phyloP scores from a whole-genome alignment of 2,329 filamentous ascomycete genomes.

The Rasamsonia emersonii region DNA sequence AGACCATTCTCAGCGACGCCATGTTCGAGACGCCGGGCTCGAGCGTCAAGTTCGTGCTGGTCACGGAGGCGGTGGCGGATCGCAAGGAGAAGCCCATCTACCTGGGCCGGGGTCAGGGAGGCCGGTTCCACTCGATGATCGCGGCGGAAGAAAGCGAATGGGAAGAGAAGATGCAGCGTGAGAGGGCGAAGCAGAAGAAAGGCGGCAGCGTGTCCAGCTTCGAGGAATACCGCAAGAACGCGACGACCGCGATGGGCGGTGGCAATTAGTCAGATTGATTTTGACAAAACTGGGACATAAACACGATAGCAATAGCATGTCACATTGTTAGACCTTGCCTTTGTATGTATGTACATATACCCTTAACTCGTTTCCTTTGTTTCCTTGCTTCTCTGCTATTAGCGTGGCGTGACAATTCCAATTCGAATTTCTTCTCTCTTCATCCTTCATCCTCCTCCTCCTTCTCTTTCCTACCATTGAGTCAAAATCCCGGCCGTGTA shows the following conservation, averaged over 20 bases:
- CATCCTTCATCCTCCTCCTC: too few relatives aligned
- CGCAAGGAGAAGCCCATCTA: slow-evolving; percentile 50
- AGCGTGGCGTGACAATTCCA: too few relatives aligned
- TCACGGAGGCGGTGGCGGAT: slow-evolving; percentile 60
- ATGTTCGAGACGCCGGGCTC: slow-evolving; percentile 69
- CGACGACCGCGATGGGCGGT: neutral
- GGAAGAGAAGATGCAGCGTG: slow-evolving; percentile 32
- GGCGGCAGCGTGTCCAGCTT: slow-evolving; percentile 26
- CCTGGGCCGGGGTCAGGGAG: slow-evolving; percentile 43
- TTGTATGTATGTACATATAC: too few relatives aligned
- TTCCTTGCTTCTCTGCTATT: too few relatives aligned
- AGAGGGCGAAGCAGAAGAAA: slow-evolving; percentile 23
- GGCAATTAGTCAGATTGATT: neutral
- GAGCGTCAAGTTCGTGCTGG: slow-evolving; percentile 60
- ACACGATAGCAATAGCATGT: too few relatives aligned
- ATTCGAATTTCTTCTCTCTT: too few relatives aligned
- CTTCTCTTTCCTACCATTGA: too few relatives aligned
- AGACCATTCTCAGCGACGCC: slow-evolving; percentile 66
- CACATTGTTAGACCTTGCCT: too few relatives aligned
- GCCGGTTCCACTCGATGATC: slow-evolving; percentile 43
- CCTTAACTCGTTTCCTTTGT: too few relatives aligned
- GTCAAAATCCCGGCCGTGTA: too few relatives aligned
- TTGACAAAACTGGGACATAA: neutral
- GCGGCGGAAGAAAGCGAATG: slow-evolving; percentile 43
- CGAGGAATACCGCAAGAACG: slow-evolving; percentile 33